Evolutionary conservation across 768 basidiomycete species (phyloP).

Genomic region (Strobilomyces confusus): DNA sequence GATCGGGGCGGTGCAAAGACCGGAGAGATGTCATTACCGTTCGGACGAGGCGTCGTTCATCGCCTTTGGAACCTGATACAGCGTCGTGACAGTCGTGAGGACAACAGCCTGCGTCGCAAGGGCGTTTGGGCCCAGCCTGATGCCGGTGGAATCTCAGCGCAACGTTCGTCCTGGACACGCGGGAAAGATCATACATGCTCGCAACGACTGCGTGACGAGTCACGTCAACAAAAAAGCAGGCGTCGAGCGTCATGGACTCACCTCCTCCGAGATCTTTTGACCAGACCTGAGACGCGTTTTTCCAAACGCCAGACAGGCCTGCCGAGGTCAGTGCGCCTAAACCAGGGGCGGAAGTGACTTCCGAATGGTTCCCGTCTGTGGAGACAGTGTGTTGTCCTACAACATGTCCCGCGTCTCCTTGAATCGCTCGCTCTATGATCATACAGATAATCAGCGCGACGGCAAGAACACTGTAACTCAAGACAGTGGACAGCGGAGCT

Average conservation of each 20-base stretch:
- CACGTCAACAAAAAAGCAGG: not conserved
- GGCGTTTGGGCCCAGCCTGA: conserved; percentile 20
- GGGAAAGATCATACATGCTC: conserved; percentile 18
- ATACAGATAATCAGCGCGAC: conserved; percentile 19
- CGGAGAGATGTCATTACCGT: conserved; percentile 18
- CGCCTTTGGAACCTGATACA: conserved; percentile 23
- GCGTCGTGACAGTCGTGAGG: conserved; percentile 20
- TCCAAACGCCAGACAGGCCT: conserved; percentile 17
- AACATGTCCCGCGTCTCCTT: conserved; percentile 15
- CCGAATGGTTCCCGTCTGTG: not conserved
- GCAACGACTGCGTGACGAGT: conserved; percentile 14
- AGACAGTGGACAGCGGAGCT: conserved; percentile 23
- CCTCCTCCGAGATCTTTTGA: conserved; percentile 27
- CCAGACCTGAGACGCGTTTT: conserved; percentile 27
- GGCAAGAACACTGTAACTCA: conserved; percentile 24
- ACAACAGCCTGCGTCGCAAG: conserved; percentile 26
- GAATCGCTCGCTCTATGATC: conserved; percentile 9
- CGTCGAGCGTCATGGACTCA: not conserved
- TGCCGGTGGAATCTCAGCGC: not conserved
- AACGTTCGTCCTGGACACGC: not conserved
- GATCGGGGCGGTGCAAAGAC: not conserved
- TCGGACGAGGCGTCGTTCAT: conserved; percentile 19
- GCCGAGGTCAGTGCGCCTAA: conserved; percentile 14
- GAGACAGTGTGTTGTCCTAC: conserved; percentile 3
- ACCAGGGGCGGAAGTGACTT: conserved; percentile 7